Base-by-base conservation (phyloP, 129 eudicot species). In the Artemisia annua region DNA sequence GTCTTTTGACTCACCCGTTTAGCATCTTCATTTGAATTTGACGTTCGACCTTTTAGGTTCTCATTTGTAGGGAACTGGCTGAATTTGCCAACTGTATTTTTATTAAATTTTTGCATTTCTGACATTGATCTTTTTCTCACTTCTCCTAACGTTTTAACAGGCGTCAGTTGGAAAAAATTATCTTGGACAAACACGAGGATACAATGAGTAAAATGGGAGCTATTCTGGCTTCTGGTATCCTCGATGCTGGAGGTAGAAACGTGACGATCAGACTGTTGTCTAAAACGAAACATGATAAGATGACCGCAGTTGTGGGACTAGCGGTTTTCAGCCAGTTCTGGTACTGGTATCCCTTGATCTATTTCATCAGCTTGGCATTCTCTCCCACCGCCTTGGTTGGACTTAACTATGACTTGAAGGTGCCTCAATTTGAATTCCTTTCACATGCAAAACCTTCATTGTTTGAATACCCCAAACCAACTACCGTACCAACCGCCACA, bases 161-260 rank as follows among this genome's bases (percentile, higher is more conserved):
- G 83, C 88, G 97, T 0, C 99, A 94, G 74, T 49, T 94, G 86
- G 97, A 94, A 72, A 94, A 94, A 69, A 94, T 94, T 7, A 90
- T 90, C 73, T 85, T 88, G 26, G 99, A 94, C 73, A 94, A 94
- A 81, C 99, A 94, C 72, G 99, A 94, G 86, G 97, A 94, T 62
- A 94, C 97, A n/a, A 90, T 94, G 97, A 86, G 94, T 83, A 94
- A 94, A 81, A 94, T 94, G 99, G 99, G 99, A 32, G 99, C 99
- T 46, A 94, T 94, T 76, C 76, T 94, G 39, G 99, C 99, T 64
- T 90, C 99, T 3, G 99, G 99, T 59, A 94, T 94, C 46, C 87
- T 94, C 1, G 99, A 94, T 74, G 99, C 99, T 20, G 99, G 99
- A 35, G 97, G 99, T 50, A 87, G 99, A 79, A 94, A 94, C 65